Base-by-base conservation (phyloP, 2,329 filamentous ascomycete genomes). In the Paracoccidioides lutzii region DNA sequence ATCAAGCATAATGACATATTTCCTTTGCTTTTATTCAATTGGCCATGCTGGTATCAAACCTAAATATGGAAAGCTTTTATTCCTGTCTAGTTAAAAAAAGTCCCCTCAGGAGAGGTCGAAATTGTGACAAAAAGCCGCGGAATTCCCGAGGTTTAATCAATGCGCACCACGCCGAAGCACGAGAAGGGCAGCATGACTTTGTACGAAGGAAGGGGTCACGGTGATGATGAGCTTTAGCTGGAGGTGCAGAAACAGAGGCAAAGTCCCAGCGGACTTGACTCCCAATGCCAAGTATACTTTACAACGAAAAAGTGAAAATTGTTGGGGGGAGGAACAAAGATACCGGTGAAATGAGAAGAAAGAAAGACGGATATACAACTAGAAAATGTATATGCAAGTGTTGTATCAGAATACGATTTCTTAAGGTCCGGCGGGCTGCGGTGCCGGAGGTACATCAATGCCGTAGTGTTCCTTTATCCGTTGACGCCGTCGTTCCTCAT, bases 401-500 rank as follows among this genome's bases (percentile, higher is more conserved):
- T 46, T 46, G 30, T 46, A 46, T 14, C 14, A 46, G 56, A 57
- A 53, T 41, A 42, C n/a, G 35, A 55, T 53, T 51, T 58, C 63
- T 70, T 65, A 72, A 68, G 70, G 71, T 56, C 71, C 68, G 53
- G 71, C 65, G 60, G 67, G 65, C 55, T 66, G 66, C 59, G 84
- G 81, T 55, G 49, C 30, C n/a, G 83, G 80, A 66, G 85, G 81
- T 66, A 95, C 83, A 62, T 95, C 89, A 66, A 94, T 81, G 57
- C 90, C 89, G 67, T 95, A 95, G 71, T 84, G 88, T 73, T 89
- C 84, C 80, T 88, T 84, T 71, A 96, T 79, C 64, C 88, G 81
- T 75, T 90, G 78, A 62, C 82, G 81, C 71, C 90, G 83, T 71
- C 90, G 80, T 77, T 95, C 88, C 64, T 88, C 85, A 68, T 93